Evolutionary conservation across 176 grass and related monocot species (phyloP), one percentile per base, ranked within the genome.

Genomic region (Oryza glumipatula): DNA sequence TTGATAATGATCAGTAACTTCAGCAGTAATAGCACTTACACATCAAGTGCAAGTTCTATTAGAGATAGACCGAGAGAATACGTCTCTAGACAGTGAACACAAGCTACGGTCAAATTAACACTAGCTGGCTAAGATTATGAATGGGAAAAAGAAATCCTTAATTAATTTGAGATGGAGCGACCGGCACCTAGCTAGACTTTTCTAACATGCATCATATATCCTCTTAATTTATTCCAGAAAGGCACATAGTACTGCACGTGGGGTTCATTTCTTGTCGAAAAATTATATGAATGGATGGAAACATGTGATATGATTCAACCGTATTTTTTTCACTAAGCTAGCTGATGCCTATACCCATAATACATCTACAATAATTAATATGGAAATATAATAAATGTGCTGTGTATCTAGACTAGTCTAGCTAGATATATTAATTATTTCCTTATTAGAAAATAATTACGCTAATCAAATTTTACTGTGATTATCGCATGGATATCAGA

Each of bases 1-100:
- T 24, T 73, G 83, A 85, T 47, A 14, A 35, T 63, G 21, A 63
- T 23, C 58, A 23, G 58, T 63, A 63, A 63, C 58, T 23, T 63
- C 58, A 63, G 58, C 58, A 63, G 58, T 63, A 22, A 89, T 86
- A 67, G 83, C 73, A 67, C 75, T 19, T 10, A 35, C 56, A 82
- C 83, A 63, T 90, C 83, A 72, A 30, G 28, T 72, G 30, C 49
- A 70, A 76, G 70, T 72, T 9, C 80, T 67, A 17, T 15, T 28
- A 49, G 38, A 44, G 28, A 68, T 6, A 52, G 33, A 12, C 30
- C 23, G 61, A 44, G 54, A 58, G 65, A 83, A 47, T 48, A 86
- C 70, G 76, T n/a, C 73, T 74, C 70, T 82, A 28, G 24, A 58
- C 68, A 28, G 63, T 19, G 33, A 65, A 41, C 74, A 52, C 48